Conservation (phyloP, 768 basidiomycete genomes). For the Boletellus emodensis region DNA sequence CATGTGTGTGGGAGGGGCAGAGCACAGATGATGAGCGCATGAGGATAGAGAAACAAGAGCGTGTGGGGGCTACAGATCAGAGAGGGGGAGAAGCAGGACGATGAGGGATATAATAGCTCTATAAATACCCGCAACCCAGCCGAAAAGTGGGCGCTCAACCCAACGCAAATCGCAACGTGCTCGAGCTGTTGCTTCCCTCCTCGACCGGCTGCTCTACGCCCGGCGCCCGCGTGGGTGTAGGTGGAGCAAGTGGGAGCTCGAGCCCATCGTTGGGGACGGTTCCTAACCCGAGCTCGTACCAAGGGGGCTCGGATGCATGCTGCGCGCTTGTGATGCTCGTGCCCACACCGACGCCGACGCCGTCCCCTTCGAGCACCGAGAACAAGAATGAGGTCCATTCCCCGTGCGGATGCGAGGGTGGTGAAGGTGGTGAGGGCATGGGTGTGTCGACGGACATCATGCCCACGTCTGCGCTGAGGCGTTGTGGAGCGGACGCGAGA, state of each 20-base stretch:
- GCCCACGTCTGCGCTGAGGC: slow-evolving; percentile 10
- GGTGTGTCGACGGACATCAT: slow-evolving; percentile 22
- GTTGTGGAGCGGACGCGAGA: slow-evolving; percentile 19
- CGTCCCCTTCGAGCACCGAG: slow-evolving; percentile 33
- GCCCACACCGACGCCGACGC: slow-evolving; percentile 15
- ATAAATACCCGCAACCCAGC: slow-evolving; percentile 22
- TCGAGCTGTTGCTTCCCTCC: slow-evolving; percentile 24
- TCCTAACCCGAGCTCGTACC: slow-evolving; percentile 30
- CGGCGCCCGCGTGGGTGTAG: not conserved
- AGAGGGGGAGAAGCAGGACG: not conserved
- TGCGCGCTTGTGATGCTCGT: not conserved
- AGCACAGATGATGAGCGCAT: not conserved
- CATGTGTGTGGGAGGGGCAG: not conserved
- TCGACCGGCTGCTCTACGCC: slow-evolving; percentile 15
- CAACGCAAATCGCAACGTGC: slow-evolving; percentile 30
- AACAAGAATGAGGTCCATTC: slow-evolving; percentile 34
- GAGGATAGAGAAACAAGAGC: not conserved
- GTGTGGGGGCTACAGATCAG: not conserved
- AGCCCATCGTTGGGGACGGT: slow-evolving; percentile 12
- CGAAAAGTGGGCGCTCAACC: slow-evolving; percentile 13
- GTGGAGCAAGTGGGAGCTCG: slow-evolving; percentile 14
- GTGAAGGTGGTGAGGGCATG: slow-evolving; percentile 3
- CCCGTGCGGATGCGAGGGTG: slow-evolving; percentile 14
- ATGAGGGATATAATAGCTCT: slow-evolving; percentile 20
- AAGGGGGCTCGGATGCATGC: slow-evolving; percentile 15